Conservation (phyloP, 306 rosid genomes). For the Dicorynia guianensis region DNA sequence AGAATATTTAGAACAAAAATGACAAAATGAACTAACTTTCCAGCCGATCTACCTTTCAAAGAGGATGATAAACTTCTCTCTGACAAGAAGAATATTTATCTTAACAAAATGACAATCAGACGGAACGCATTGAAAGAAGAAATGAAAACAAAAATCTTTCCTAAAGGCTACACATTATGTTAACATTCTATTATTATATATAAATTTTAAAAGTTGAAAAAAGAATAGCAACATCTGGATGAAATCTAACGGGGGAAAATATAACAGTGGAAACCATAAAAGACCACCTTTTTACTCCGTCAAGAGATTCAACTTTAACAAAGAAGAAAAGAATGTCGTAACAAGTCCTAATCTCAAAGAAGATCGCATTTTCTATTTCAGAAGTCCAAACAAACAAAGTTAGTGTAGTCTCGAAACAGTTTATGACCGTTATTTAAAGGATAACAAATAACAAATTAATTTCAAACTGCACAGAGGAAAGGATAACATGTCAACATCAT, state of each 20-base stretch:
- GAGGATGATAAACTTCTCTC: background rate
- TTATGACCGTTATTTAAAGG: background rate
- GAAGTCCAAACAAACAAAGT: background rate
- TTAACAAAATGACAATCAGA: no score
- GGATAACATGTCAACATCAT: no score
- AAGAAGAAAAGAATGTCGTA: background rate
- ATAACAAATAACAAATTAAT: no score
- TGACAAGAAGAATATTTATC: background rate
- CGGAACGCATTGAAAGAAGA: no score
- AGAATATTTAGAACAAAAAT: conserved; percentile 19
- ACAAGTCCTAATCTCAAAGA: background rate
- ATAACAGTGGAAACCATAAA: background rate
- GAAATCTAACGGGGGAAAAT: background rate
- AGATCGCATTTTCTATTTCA: conserved; percentile 7
- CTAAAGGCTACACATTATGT: no score
- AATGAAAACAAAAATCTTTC: no score
- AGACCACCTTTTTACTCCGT: background rate
- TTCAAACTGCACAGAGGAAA: no score
- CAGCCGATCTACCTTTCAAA: conserved; percentile 19
- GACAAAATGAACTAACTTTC: conserved; percentile 39
- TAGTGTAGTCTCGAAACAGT: background rate
- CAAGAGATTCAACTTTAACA: background rate
- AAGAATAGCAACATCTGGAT: background rate
- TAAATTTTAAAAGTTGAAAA: background rate
- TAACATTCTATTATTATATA: no score